phyloP scores from a whole-genome alignment of 495 filamentous ascomycete species.

The Hypomontagnella monticulosa region DNA sequence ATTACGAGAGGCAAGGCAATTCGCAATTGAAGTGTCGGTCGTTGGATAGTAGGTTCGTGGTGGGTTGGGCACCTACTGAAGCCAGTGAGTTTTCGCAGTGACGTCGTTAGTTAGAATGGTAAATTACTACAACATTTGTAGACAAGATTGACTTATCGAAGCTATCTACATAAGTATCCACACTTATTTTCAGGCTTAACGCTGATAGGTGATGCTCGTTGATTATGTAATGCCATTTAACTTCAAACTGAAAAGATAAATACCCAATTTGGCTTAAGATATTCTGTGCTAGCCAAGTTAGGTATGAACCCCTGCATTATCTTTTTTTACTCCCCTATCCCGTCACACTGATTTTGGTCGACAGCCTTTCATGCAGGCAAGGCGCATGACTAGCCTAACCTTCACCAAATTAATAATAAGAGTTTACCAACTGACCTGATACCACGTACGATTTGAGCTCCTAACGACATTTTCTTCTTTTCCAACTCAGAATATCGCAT shows the following conservation, averaged over 20 bases:
- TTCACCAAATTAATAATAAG: constrained; percentile 31
- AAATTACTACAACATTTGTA: constrained; percentile 5
- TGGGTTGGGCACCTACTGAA: neutral
- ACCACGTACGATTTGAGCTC: constrained; percentile 8
- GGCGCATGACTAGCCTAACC: constrained; percentile 31
- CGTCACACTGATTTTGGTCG: constrained; percentile 15
- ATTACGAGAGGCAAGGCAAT: neutral
- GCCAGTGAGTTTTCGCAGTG: constrained; percentile 4
- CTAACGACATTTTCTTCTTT: constrained; percentile 4
- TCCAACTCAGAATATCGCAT: neutral
- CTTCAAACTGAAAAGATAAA: neutral
- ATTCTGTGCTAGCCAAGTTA: constrained; percentile 1
- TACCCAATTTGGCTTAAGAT: neutral
- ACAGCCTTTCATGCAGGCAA: constrained; percentile 5
- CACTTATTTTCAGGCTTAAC: neutral
- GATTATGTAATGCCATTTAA: constrained; percentile 22
- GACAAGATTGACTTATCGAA: constrained; percentile 24
- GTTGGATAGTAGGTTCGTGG: too few relatives aligned
- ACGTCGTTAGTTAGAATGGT: constrained; percentile 8
- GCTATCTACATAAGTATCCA: constrained; percentile 8
- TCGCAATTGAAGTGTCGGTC: neutral
- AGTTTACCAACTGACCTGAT: neutral
- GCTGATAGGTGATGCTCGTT: constrained; percentile 9
- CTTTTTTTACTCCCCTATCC: constrained; percentile 18
- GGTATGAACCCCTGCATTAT: constrained; percentile 30